Evolutionary conservation across 345 rosid genomes (phyloP), one percentile per base, ranked within the genome.

Genomic region (Boechera stricta): DNA sequence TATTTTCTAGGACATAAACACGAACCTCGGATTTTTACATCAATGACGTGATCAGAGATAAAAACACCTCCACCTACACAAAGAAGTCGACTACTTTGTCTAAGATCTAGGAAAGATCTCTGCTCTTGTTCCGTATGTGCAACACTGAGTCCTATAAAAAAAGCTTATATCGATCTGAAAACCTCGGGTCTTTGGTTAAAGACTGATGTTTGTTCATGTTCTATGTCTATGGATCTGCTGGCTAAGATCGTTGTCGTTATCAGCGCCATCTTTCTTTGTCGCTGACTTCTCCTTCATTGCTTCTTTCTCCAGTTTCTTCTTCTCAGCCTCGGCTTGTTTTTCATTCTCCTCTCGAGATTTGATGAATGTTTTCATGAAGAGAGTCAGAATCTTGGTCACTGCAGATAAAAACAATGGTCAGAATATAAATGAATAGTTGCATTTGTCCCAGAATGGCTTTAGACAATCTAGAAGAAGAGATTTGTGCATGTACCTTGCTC

Each of bases 291-390:
- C 97, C 80, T 87, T 94, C 77, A 87, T 76, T 65, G 96, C 91
- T 80, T 92, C 99, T 83, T 87, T 95, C 80, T 92, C 98, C 74
- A 89, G 77, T 72, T 86, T 95, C 87, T 92, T 95, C 83, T 89
- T 95, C 73, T 95, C 99, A 18, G 83, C 98, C 58, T 92, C 96
- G 3, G 96, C 94, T 83, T 54, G 87, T 74, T 75, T 91, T 71
- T 89, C 92, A 44, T 95, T 95, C 77, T 92, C 97, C 44, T 88
- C 96, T 7, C 90, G 85, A 31, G 98, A 84, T 79, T 92, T 92
- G 6, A 83, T 90, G 86, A 95, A 95, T 81, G 86, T 86, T 85
- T 89, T 92, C 53, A 91, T 89, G 15, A 92, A 95, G 54, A 95
- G 90, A 10, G 65, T 81, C 86, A 92, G 79, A 76, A 87, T 88